Conservation (phyloP, 1,284 basidiomycete genomes). For the Caloboletus firmus region DNA sequence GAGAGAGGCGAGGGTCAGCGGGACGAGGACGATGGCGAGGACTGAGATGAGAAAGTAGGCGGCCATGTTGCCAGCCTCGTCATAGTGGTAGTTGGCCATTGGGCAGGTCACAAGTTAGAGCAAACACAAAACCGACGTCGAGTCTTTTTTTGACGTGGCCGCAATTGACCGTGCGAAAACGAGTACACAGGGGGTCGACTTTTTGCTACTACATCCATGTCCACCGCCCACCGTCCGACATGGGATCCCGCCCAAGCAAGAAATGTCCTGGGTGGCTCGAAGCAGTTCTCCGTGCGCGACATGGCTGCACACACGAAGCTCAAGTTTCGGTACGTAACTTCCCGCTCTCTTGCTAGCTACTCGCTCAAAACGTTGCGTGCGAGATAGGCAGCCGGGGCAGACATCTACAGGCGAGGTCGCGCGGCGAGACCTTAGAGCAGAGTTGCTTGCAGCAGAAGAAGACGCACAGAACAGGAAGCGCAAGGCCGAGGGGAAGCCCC, state of each 20-base stretch:
- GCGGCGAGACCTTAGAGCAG: constrained; percentile 77
- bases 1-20: constrained; percentile 62
- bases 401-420: constrained; percentile 74
- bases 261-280: constrained; percentile 83
- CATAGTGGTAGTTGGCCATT: constrained; percentile 86
- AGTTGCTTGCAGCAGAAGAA: constrained; percentile 79
- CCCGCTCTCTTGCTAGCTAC: background rate
- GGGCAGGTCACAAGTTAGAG: too few species aligned
- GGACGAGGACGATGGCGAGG: constrained; percentile 77
- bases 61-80: constrained; percentile 87
- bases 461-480: constrained; percentile 85
- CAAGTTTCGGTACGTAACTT: constrained; percentile 76
- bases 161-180: constrained; percentile 8
- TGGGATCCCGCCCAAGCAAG: constrained; percentile 87
- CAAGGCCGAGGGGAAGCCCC: constrained; percentile 75
- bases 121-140: too few species aligned
- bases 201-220: constrained; percentile 43
- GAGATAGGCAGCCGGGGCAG: constrained; percentile 72
- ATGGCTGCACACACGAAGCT: constrained; percentile 94
- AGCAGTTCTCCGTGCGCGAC: constrained; percentile 86
- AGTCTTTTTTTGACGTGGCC: constrained; percentile 3
- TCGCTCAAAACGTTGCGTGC: background rate
- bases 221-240: constrained; percentile 86
- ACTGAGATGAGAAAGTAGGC: constrained; percentile 88
- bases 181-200: background rate